Base-by-base conservation (phyloP, 371 early-diverging fungal species). In the Syncephalastrum racemosum region DNA sequence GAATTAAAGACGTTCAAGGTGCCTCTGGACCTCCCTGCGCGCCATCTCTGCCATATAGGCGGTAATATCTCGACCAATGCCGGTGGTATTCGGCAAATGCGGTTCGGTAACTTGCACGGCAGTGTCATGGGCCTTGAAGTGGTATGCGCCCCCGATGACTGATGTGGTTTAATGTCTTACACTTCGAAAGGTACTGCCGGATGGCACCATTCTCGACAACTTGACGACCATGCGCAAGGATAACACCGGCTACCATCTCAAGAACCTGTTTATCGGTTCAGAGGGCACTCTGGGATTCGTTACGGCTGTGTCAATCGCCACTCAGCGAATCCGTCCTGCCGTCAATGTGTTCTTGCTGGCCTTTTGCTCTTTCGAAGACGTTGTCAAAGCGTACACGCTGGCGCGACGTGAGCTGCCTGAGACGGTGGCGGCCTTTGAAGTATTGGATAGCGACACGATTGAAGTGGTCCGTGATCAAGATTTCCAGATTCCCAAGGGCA, bases 61-160 rank as follows among this genome's bases (percentile, higher is more conserved):
- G 98, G 98, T 15, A 98, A 97, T 62, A 89, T 97, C 2, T 86
- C 95, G 7, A 95, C 97, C 3, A 97, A 98, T 67, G 98, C 98
- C 0, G 98, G 98, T 20, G 98, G 98, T 1, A 79, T 98, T 47
- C 78, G 97, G 18, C 79, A 92, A 27, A 77, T 98, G 67, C 83
- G 94, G 10, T 97, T 94, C 70, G 98, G 98, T 39, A 86, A 87
- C 13, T 73, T 97, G 20, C 96, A 95, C 62, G 95, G 97, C 16
- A 89, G 86, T 23, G 94, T 95, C 3, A 77, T 97, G 46, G 93
- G 93, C 4, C 68, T 91, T 42, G 91, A 94, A 77, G 90, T 79
- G 25, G 90, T 78, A 71, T 42, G 64, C 55, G 12, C 5, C 3
- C 39, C 22, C 19, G 2, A 46, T 45, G 19, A 14, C 20, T 50